These are phyloP conservation scores for Amesomyces nigricolor DNA, from an alignment of 2,329 filamentous ascomycete genomes.

Conservation along the genomic window DNA sequence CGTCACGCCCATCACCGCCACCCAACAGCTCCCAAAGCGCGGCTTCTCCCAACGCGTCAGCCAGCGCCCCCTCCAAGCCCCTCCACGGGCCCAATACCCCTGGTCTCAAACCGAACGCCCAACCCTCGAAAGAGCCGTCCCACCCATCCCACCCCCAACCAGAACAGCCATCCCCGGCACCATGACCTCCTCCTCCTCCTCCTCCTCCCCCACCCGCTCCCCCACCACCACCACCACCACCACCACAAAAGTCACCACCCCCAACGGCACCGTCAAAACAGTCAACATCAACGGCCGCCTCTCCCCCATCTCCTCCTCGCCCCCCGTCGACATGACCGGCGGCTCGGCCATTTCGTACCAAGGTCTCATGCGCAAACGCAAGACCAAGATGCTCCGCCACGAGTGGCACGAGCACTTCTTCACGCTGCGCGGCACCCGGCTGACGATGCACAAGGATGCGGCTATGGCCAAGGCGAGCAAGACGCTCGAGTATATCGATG, in stretches of 20 bases:
- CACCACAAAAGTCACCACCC: conserved; percentile 19
- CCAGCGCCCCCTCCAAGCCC: conserved; percentile 43
- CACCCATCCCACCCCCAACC: conserved; percentile 30
- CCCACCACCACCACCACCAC: conserved; percentile 20
- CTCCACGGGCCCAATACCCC: conserved; percentile 50
- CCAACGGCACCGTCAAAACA: conserved; percentile 15
- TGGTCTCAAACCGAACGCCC: conserved; percentile 48
- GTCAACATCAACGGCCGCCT: conserved; percentile 28
- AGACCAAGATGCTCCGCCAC: conserved; percentile 79
- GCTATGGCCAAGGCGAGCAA: conserved; percentile 39
- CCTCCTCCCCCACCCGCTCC: conserved; percentile 1
- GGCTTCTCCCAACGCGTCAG: conserved; percentile 35
- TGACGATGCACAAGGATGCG: conserved; percentile 68
- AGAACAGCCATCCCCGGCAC: conserved; percentile 20
- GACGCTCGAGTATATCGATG: conserved; percentile 74
- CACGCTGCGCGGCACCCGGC: conserved; percentile 68
- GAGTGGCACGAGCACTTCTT: conserved; percentile 94
- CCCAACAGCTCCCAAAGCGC: conserved; percentile 29
- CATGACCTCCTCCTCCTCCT: conserved; percentile 25
- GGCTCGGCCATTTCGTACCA: conserved; percentile 60
- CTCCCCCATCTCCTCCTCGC: conserved; percentile 29
- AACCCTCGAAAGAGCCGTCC: conserved; percentile 42
- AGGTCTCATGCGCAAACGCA: conserved; percentile 92
- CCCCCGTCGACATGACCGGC: conserved; percentile 32
- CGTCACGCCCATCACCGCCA: conserved; percentile 18